Conservation (phyloP, 2,329 filamentous ascomycete genomes). For the Penicillium sp. region DNA sequence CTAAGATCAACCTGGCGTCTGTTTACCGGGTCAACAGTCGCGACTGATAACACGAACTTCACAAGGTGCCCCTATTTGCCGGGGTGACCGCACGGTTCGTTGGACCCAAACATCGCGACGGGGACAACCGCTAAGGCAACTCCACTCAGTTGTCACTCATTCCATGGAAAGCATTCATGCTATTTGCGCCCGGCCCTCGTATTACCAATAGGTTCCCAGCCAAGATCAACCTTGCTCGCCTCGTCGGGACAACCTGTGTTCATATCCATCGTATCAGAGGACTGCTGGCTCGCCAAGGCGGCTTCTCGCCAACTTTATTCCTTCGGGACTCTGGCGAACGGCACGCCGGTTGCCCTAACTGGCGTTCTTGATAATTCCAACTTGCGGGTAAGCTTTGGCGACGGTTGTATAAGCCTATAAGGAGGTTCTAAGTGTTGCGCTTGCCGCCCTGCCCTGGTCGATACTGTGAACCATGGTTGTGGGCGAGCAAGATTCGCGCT, state of each 20-base stretch:
- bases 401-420: not conserved
- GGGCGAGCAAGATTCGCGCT: not conserved
- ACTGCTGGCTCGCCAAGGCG: not conserved
- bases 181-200: slow-evolving; percentile 5
- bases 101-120: slow-evolving; percentile 1
- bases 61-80: not conserved
- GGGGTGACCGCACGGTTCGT: slow-evolving; percentile 1
- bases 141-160: not conserved
- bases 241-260: not conserved
- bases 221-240: not conserved
- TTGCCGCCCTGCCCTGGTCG: slow-evolving; percentile 1
- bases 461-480: not conserved
- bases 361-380: not conserved
- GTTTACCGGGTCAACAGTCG: not conserved
- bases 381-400: not conserved
- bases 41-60: not conserved
- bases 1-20: not conserved
- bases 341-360: not conserved
- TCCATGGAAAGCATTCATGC: slow-evolving; percentile 2
- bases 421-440: not conserved
- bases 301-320: not conserved
- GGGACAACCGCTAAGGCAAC: slow-evolving; percentile 3
- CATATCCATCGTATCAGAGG: no score
- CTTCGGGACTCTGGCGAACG: not conserved
- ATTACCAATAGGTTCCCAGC: not conserved